Evolutionary conservation across 2,329 filamentous ascomycete species (phyloP), one percentile per base, ranked within the genome.

Genomic region (Xylariomycetidae sp.): DNA sequence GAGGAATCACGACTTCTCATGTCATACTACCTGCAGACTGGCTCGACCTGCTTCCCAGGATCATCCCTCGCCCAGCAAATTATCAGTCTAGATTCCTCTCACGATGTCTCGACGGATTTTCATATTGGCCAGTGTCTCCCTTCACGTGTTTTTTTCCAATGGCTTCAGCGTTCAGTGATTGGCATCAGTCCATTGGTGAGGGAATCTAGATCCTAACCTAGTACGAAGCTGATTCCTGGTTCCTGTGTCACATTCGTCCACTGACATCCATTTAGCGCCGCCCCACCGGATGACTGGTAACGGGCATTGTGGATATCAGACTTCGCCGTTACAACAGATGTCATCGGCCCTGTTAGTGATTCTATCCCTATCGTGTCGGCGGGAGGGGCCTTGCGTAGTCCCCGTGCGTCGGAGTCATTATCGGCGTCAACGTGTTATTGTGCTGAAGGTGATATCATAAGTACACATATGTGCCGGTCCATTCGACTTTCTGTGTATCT

Each of bases 101-200:
- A n/a, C n/a, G n/a, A n/a, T n/a, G n/a, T n/a, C n/a, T n/a, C n/a
- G n/a, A n/a, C n/a, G n/a, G n/a, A n/a, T n/a, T n/a, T n/a, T 30
- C 9, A 29, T 41, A 35, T 37, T 44, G 39, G 44, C 52, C 52
- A 54, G 35, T 54, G 48, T 39, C 33, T 43, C 37, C 25, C 36
- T 35, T 48, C 50, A 54, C 52, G 54, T 55, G 52, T 38, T 45
- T 32, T 40, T 38, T 34, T 43, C 39, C n/a, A n/a, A n/a, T n/a
- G n/a, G n/a, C n/a, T n/a, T n/a, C n/a, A n/a, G n/a, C n/a, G n/a
- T n/a, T n/a, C n/a, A n/a, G n/a, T 34, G 27, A 37, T 35, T 41
- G 44, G 42, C 40, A 50, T 44, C 48, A 44, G 38, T 51, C 49
- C 48, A 51, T 33, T 30, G 30, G 25, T 25, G 45, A 44, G 47